These are phyloP conservation scores for Candida tunisiensis DNA, from an alignment of 1,139 yeast species.

Conservation along the genomic window DNA sequence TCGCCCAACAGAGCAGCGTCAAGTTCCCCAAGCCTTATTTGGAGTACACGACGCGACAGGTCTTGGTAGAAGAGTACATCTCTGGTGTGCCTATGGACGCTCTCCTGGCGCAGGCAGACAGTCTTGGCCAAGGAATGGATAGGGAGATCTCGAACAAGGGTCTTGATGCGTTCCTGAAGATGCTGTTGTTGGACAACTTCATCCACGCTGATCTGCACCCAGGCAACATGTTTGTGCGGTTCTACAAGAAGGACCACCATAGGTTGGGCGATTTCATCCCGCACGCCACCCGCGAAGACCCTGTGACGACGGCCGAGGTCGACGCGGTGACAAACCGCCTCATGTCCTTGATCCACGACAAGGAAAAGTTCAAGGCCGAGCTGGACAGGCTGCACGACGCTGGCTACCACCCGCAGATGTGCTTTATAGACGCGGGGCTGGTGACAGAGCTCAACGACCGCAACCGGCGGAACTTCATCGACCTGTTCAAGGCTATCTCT, in stretches of 20 bases:
- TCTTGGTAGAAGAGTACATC: slow-evolving; percentile 74
- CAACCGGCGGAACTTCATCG: slow-evolving; percentile 76
- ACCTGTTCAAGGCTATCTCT: slow-evolving; percentile 73
- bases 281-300: too few species aligned
- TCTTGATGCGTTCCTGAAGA: slow-evolving; percentile 77
- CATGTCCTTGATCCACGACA: slow-evolving; percentile 17
- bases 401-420: slow-evolving; percentile 72
- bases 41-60: slow-evolving; percentile 48
- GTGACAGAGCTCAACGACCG: slow-evolving; percentile 71
- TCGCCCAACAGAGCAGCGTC: slow-evolving; percentile 40
- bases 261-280: slow-evolving; percentile 7
- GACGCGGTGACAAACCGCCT: slow-evolving; percentile 15
- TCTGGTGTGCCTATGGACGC: slow-evolving; percentile 70
- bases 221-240: slow-evolving; percentile 78
- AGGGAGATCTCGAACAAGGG: slow-evolving; percentile 76
- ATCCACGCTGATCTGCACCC: slow-evolving; percentile 96
- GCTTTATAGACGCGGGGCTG: slow-evolving; percentile 85
- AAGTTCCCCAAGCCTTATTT: slow-evolving; percentile 70
- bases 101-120: slow-evolving; percentile 33
- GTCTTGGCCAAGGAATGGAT: slow-evolving; percentile 34
- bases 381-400: slow-evolving; percentile 34
- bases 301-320: slow-evolving; percentile 8
- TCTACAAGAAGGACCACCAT: slow-evolving; percentile 26
- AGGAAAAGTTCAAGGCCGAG: slow-evolving; percentile 32
- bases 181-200: slow-evolving; percentile 84